phyloP scores from a whole-genome alignment of 176 grass and related monocot species.

The Eragrostis nindensis region DNA sequence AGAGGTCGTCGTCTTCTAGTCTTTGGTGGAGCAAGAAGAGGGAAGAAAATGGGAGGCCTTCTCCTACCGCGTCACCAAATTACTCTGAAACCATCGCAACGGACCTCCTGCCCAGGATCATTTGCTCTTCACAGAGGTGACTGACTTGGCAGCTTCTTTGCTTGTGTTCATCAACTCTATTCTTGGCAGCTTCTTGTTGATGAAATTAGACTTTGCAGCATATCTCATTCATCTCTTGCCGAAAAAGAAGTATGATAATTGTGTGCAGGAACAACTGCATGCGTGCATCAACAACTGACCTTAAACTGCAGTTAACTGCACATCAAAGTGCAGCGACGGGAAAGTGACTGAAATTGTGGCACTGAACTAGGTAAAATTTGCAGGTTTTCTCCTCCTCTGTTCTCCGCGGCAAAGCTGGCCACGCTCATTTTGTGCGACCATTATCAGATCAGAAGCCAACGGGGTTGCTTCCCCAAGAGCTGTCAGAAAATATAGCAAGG shows the following conservation, averaged over 20 bases:
- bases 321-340: not conserved
- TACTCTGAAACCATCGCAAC: not conserved
- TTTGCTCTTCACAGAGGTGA: slow-evolving; percentile 44
- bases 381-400: slow-evolving; percentile 36
- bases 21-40: slow-evolving; percentile 8
- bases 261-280: not conserved
- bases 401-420: not conserved
- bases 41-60: slow-evolving; percentile 32
- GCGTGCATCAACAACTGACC: not conserved
- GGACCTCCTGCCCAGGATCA: not conserved
- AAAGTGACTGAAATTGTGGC: not conserved
- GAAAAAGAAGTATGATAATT: not conserved
- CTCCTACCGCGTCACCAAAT: slow-evolving; percentile 39
- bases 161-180: not conserved
- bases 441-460: slow-evolving; percentile 51
- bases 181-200: slow-evolving; percentile 8
- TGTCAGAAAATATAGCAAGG: slow-evolving; percentile 49
- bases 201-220: not conserved
- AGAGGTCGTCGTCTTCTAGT: not conserved
- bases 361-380: slow-evolving; percentile 52
- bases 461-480: not conserved
- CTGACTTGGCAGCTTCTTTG: no score
- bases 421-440: slow-evolving; percentile 6
- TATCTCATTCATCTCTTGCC: not conserved
- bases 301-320: slow-evolving; percentile 18